Conservation (phyloP, 169 alveolate species). For the Eimeria zaria region DNA sequence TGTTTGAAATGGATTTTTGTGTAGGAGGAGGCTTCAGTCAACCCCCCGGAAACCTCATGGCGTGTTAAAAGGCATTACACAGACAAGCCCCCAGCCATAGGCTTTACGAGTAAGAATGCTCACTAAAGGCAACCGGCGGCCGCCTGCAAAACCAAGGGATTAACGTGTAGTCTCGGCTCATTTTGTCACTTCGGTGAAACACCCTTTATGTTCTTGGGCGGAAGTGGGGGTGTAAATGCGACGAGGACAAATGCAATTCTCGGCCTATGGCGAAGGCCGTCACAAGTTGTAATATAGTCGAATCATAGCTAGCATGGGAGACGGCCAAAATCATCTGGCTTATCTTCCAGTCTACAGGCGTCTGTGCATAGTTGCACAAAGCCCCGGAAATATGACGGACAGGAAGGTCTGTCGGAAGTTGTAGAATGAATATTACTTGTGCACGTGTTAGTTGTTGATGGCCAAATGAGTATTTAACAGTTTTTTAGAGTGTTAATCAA, state of each 20-base stretch:
- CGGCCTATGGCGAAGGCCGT: not conserved
- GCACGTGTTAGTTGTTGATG: too few species aligned
- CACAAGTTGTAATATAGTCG: not conserved
- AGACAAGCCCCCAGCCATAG: conserved; percentile 8
- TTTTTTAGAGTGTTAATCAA: too few species aligned
- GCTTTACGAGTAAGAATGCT: not conserved
- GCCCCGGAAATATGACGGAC: not conserved
- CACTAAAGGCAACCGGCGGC: not conserved
- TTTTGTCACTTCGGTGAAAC: not conserved
- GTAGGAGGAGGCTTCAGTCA: not conserved
- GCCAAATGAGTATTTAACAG: too few species aligned
- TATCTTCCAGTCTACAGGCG: not conserved
- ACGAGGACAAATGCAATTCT: not conserved
- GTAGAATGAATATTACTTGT: too few species aligned
- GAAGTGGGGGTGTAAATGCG: not conserved
- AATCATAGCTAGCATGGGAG: not conserved
- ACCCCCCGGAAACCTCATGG: not conserved
- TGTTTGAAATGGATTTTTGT: not conserved
- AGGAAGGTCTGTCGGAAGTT: not conserved
- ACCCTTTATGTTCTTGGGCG: not conserved
- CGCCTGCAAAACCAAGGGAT: not conserved
- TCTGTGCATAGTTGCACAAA: not conserved
- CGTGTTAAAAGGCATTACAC: not conserved
- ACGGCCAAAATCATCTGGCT: not conserved
- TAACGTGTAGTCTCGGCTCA: not conserved